Base-by-base conservation (phyloP, 208 protist genomes). In the Leishmania tarentolae region DNA sequence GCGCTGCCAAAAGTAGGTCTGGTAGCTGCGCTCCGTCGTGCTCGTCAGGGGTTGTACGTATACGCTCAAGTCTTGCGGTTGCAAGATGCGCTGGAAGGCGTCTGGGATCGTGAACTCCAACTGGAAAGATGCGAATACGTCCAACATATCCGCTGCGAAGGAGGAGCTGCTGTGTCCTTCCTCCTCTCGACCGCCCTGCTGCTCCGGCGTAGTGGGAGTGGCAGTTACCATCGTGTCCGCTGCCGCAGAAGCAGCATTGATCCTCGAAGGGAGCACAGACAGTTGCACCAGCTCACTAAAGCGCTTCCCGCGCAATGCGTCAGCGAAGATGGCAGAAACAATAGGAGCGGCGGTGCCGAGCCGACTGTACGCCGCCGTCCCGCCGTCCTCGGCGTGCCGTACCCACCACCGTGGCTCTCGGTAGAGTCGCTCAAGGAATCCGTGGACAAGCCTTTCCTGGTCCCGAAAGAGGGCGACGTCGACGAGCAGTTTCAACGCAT, bases 401-500 rank as follows among this genome's bases (percentile, higher is more conserved):
- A 86, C 75, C 94, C 92, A 96, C 92, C 92, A 97, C 40, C 90
- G 84, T 35, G 91, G 92, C 73, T 95, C 89, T 44, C 69, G 50
- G 44, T 85, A 81, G 24, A 97, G 87, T 7, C 82, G 85, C 80
- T 88, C 80, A 21, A 97, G 78, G 81, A 97, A 97, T 42, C 81
- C 80, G 63, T 90, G 78, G 61, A 97, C 86, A 59, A 96, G 82
- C 9, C 92, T 91, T n/a, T 89, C 88, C 74, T 83, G 87, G 81
- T 97, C 93, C 31, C 93, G 90, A 79, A 85, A 95, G 35, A 97
- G 88, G 5, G 91, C 92, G 0, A 97, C 85, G 83, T 96, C 93
- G 8, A 95, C 61, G n/a, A 97, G 47, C 1, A 97, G 83, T 72
- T 86, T 86, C 63, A 95, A 74, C 0, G 89, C 88, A 24, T 93